Evolutionary conservation across 1,284 basidiomycete genomes (phyloP).

Genomic region (Sporisorium exsertum): DNA sequence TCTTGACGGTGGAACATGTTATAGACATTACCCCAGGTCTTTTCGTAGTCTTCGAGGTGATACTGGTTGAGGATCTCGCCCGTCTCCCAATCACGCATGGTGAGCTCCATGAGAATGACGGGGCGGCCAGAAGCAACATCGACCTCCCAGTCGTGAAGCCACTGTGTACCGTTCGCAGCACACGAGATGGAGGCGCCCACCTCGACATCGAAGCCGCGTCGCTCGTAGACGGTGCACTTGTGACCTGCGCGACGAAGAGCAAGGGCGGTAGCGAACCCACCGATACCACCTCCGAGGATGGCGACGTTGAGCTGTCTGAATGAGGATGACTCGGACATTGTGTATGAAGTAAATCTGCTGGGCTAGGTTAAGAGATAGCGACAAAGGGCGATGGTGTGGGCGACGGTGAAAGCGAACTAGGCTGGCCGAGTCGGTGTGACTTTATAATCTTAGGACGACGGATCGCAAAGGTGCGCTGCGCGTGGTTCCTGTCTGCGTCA

Average conservation of each 20-base stretch:
- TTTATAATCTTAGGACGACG: constrained; percentile 5
- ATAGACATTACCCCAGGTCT: constrained; percentile 55
- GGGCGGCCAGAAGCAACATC: constrained; percentile 41
- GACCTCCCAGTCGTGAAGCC: constrained; percentile 49
- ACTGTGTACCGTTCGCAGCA: constrained; percentile 50
- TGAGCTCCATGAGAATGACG: constrained; percentile 51
- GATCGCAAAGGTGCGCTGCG: neutral
- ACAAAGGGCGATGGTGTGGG: neutral
- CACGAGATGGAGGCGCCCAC: constrained; percentile 54
- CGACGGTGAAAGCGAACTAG: neutral
- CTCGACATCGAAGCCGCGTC: constrained; percentile 48
- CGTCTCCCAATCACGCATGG: constrained; percentile 50
- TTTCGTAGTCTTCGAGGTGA: constrained; percentile 48
- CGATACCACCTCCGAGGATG: constrained; percentile 50
- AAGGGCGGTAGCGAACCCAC: constrained; percentile 37
- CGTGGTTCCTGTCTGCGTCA: neutral
- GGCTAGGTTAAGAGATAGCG: neutral
- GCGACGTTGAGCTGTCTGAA: constrained; percentile 52
- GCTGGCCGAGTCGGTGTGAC: neutral
- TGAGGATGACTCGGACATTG: constrained; percentile 28
- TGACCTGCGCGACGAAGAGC: constrained; percentile 48
- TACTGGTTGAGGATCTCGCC: constrained; percentile 53
- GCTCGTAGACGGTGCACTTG: constrained; percentile 50
- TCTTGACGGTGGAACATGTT: constrained; percentile 70
- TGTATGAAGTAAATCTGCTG: neutral